Conservation (phyloP, 495 filamentous ascomycete genomes). For the Xylaria cubensis region DNA sequence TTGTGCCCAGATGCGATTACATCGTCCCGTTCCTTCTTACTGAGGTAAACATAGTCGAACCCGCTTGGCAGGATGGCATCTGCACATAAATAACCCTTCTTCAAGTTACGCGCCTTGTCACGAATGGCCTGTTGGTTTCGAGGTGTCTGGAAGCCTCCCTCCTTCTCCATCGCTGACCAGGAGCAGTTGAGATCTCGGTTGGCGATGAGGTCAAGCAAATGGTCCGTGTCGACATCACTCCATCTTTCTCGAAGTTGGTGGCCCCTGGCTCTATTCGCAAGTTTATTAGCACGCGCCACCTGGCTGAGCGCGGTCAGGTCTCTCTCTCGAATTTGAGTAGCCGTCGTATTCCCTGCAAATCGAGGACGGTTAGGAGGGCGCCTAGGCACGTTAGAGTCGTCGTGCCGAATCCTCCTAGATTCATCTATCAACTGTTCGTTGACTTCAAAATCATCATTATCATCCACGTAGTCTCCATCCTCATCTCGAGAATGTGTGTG, state of each 20-base stretch:
- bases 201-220: constrained; percentile 54
- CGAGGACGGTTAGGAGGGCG: constrained; percentile 10
- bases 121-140: constrained; percentile 69
- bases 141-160: constrained; percentile 45
- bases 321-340: constrained; percentile 29
- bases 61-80: constrained; percentile 50
- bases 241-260: constrained; percentile 54
- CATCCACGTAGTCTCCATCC: constrained; percentile 17
- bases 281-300: constrained; percentile 32
- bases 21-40: constrained; percentile 54
- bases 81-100: constrained; percentile 62
- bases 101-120: constrained; percentile 71
- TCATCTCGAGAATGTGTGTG: constrained; percentile 13
- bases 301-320: constrained; percentile 35
- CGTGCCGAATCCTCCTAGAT: constrained; percentile 22
- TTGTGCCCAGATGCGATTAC: constrained; percentile 51
- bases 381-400: constrained; percentile 15
- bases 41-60: constrained; percentile 57
- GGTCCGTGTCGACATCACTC: constrained; percentile 52
- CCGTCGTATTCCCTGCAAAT: constrained; percentile 8
- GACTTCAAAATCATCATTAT: constrained; percentile 39
- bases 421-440: constrained; percentile 33
- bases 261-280: constrained; percentile 21
- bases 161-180: constrained; percentile 59
- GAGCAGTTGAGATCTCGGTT: constrained; percentile 56